phyloP scores from a whole-genome alignment of 768 basidiomycete species.

The Pisolithus tinctorius region DNA sequence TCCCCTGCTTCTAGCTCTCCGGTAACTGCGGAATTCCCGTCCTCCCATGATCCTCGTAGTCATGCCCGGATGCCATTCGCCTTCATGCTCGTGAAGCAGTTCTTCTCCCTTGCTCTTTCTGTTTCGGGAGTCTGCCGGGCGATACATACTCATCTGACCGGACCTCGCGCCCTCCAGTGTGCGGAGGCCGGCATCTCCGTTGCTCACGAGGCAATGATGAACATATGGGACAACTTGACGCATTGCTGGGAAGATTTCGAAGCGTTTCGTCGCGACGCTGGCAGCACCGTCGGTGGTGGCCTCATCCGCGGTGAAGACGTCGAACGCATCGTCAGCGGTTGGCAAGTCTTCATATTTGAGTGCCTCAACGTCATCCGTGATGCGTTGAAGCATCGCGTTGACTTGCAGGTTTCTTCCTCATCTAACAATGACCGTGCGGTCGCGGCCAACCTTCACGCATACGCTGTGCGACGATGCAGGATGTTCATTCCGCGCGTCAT shows the following conservation, averaged over 20 bases:
- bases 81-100: conserved; percentile 50
- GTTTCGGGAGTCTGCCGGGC: conserved; percentile 72
- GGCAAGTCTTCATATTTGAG: conserved; percentile 93
- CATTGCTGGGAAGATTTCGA: conserved; percentile 83
- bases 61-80: conserved; percentile 32
- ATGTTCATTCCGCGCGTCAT: conserved; percentile 45
- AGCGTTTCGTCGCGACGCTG: conserved; percentile 40
- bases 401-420: conserved; percentile 26
- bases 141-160: conserved; percentile 74
- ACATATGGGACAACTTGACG: conserved; percentile 83
- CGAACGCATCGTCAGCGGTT: conserved; percentile 70
- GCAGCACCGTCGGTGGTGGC: conserved; percentile 28
- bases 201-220: conserved; percentile 57
- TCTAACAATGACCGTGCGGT: conserved; percentile 41
- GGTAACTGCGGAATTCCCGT: conserved; percentile 15
- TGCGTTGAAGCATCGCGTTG: conserved; percentile 58
- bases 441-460: conserved; percentile 40
- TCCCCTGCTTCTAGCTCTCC: conserved; percentile 24
- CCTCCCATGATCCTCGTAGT: conserved; percentile 15
- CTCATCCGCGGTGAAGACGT: conserved; percentile 44
- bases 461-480: conserved; percentile 43
- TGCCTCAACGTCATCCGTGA: conserved; percentile 87
- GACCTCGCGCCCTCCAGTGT: conserved; percentile 60
- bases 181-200: conserved; percentile 46
- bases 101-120: conserved; percentile 64